Base-by-base conservation (phyloP, 1,284 basidiomycete species). In the Porogramme epimiltina region DNA sequence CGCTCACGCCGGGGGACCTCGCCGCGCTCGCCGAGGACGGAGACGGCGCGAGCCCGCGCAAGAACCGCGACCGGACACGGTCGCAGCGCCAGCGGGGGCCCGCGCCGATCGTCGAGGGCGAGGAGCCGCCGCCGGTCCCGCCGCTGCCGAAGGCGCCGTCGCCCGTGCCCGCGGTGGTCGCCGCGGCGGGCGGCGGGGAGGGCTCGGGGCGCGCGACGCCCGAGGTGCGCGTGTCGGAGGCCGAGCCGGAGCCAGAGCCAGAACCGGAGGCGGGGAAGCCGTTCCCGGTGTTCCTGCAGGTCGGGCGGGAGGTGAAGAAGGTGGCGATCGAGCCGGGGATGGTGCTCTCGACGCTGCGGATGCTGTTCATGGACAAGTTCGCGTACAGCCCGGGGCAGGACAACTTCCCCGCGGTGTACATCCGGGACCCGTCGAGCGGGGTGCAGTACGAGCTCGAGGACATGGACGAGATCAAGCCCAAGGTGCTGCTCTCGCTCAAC, bases 371-470 rank as follows among this genome's bases (percentile, higher is more conserved):
- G 63, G 95, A 98, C 73, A 89, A 87, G 62, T 99, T 99, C 65
- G 87, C 91, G 33, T 98, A 97, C 69, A 95, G 91, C 64, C 93
- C 96, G 0, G 88, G 92, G 1, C 81, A 89, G 72, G 94, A 94
- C 52, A 92, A 97, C 64, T 98, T 98, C 66, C 96, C 96, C 10
- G 89, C 91, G 18, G 96, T 99, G 49, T 98, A 98, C 66, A 88
- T 98, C 51, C 88, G 93, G 9, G 96, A 98, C 72, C 87, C 88
- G 3, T 84, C 82, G 28, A 95, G 90, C 53, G 93, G 94, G 8
- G 91, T 98, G 46, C 89, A 94, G 66, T 99, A 98, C 66, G 95
- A 98, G 71, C 76, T 99, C 42, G 96, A 99, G 69, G 92, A 98
- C 68, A 84, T 95, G 61, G 87, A 89, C n/a, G 96, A 99, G 65